phyloP scores from a whole-genome alignment of 495 filamentous ascomycete genomes.

The Stereocaulon alpinum region DNA sequence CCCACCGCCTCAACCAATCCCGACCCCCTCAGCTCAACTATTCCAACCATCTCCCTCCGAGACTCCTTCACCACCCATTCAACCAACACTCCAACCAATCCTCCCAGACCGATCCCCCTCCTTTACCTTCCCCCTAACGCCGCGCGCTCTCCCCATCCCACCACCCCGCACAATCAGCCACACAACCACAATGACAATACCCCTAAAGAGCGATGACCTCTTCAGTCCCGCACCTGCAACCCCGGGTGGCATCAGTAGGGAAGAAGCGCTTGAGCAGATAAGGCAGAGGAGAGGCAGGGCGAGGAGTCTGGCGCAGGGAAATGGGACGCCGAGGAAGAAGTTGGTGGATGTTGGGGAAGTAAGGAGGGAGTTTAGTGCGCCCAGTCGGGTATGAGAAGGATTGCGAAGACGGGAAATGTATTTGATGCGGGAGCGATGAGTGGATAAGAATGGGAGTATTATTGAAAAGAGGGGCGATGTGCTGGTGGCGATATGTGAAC shows the following conservation, averaged over 20 bases:
- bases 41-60: slow-evolving; percentile 10
- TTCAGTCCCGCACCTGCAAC: slow-evolving; percentile 22
- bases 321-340: slow-evolving; percentile 19
- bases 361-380: slow-evolving; percentile 24
- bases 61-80: slow-evolving; percentile 22
- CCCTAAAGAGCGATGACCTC: slow-evolving; percentile 9
- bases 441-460: neutral
- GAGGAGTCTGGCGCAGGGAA: slow-evolving; percentile 34
- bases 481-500: neutral
- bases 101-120: neutral
- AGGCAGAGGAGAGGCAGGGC: slow-evolving; percentile 38
- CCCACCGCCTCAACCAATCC: slow-evolving; percentile 24
- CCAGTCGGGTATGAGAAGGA: neutral
- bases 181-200: slow-evolving; percentile 26
- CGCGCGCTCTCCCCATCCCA: slow-evolving; percentile 17
- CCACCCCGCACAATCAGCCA: slow-evolving; percentile 10
- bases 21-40: slow-evolving; percentile 3
- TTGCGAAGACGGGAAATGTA: neutral
- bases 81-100: slow-evolving; percentile 16
- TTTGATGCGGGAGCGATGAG: neutral
- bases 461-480: no score
- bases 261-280: slow-evolving; percentile 44
- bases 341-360: slow-evolving; percentile 11
- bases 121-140: slow-evolving; percentile 19
- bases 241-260: slow-evolving; percentile 37